These are phyloP conservation scores for Phylloporus arenicola DNA, from an alignment of 768 basidiomycete genomes.

Conservation along the genomic window DNA sequence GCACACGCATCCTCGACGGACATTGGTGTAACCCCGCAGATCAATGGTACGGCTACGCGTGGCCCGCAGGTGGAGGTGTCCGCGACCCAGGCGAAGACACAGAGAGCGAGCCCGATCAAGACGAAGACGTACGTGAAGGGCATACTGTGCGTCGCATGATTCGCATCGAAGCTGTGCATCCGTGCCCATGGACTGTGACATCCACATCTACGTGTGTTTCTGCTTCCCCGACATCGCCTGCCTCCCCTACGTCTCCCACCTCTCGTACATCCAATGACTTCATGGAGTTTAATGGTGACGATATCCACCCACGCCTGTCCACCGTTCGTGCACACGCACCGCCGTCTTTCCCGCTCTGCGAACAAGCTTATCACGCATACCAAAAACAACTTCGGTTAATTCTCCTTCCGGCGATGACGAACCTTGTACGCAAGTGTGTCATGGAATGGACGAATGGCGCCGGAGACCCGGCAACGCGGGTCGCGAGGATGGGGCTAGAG, in stretches of 20 bases:
- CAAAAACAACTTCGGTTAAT: slow-evolving; percentile 55
- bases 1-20: slow-evolving; percentile 66
- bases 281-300: slow-evolving; percentile 8
- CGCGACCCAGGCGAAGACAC: slow-evolving; percentile 23
- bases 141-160: slow-evolving; percentile 15
- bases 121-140: slow-evolving; percentile 17
- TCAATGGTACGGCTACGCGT: slow-evolving; percentile 49
- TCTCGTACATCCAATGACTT: slow-evolving; percentile 11
- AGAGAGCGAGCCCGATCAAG: slow-evolving; percentile 25
- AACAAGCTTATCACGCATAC: slow-evolving; percentile 55
- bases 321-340: slow-evolving; percentile 50
- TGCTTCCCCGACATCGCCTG: slow-evolving; percentile 14
- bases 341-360: slow-evolving; percentile 59
- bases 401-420: slow-evolving; percentile 60
- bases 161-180: slow-evolving; percentile 35
- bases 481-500: slow-evolving; percentile 51
- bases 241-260: slow-evolving; percentile 23
- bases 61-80: slow-evolving; percentile 35
- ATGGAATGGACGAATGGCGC: slow-evolving; percentile 53
- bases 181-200: slow-evolving; percentile 56
- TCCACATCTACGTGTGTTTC: slow-evolving; percentile 10
- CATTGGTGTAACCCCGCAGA: slow-evolving; percentile 74
- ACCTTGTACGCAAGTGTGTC: slow-evolving; percentile 60
- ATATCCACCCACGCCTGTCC: slow-evolving; percentile 43
- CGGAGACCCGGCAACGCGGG: slow-evolving; percentile 52